Evolutionary conservation across 2,329 filamentous ascomycete genomes (phyloP), one percentile per base, ranked within the genome.

Genomic region (Ophidiomyces ophidiicola): DNA sequence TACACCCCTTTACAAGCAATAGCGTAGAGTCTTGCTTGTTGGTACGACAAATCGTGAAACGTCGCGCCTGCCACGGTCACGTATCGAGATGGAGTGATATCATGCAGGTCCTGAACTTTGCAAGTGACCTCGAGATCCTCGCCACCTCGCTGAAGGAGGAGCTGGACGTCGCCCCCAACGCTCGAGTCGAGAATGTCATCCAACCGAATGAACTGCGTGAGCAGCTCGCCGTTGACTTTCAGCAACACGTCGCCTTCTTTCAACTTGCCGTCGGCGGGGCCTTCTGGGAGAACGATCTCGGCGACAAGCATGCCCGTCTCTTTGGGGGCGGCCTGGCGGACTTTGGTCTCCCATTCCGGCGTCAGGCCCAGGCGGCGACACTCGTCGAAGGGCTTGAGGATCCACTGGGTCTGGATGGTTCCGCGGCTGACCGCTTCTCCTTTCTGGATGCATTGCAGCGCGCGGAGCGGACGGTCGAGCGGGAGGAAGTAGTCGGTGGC

Each of bases 401-500:
- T 72, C 72, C 92, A 98, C 58, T 98, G 90, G 46, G 85, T 93
- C 62, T 98, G 90, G 35, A 98, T 93, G n/a, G 90, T 93, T 33
- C 90, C 90, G 51, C 90, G 74, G n/a, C 80, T 77, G 37, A 98
- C 79, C 2, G 73, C 73, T 50, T 78, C 73, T 23, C 76, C 78
- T 48, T 79, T 70, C 56, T 82, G 85, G 40, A 98, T 80, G 53
- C 86, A 92, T 55, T 85, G 74, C 39, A 98, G 69, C 1, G 90
- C 90, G 46, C 90, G 78, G 28, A 88, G 63, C 0, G 92, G 90
- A 41, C 90, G 80, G 58, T 98, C 88, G 10, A 98, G 70, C 1
- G 90, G 90, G 4, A 98, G 68, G 62, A 98, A 96, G 60, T 98
- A 98, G 59, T 98, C 90, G 14, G 90, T 98, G 8, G 92, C 88